Evolutionary conservation across 495 filamentous ascomycete genomes (phyloP), one percentile per base, ranked within the genome.

Genomic region (Rostrohypoxylon terebratum): DNA sequence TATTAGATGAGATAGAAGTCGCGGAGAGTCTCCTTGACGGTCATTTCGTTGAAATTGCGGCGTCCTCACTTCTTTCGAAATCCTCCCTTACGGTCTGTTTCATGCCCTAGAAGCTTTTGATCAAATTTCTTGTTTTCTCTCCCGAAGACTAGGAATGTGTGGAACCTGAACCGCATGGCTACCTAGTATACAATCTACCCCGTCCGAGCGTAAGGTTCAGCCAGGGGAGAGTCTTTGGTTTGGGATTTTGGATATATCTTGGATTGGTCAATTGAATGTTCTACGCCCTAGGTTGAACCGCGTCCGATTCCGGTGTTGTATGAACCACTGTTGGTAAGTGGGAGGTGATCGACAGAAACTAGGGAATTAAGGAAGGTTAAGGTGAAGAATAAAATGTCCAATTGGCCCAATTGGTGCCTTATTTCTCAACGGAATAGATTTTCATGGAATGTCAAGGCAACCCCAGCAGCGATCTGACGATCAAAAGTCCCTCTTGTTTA

Each of bases 131-230:
- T 59, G 68, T 60, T 66, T 62, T 23, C 11, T 10, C 6, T 44
- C 48, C 38, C 38, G 38, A 63, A 59, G 63, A 53, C 63, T 11
- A 59, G 58, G 63, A 58, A 63, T 50, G 45, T 20, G 63, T 63
- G 63, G 21, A 66, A 62, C 69, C 18, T n/a, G 18, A 67, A 50
- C 47, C 16, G 16, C 10, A 25, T 36, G 34, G 20, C 55, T 57
- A 47, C n/a, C n/a, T n/a, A n/a, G n/a, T n/a, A n/a, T 54, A 44
- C 34, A 11, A 20, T 21, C 5, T 63, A 18, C 69, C 69, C 69
- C 69, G 31, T 72, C 63, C 44, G 68, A 71, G 68, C 68, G 68
- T 11, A 50, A 13, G 28, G 25, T 50, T 9, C n/a, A 13, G 45
- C 18, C 53, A 70, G 14, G 45, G 68, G n/a, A 47, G 2, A 59